phyloP scores from a whole-genome alignment of 495 filamentous ascomycete genomes.

The Trichoderma erinaceum region DNA sequence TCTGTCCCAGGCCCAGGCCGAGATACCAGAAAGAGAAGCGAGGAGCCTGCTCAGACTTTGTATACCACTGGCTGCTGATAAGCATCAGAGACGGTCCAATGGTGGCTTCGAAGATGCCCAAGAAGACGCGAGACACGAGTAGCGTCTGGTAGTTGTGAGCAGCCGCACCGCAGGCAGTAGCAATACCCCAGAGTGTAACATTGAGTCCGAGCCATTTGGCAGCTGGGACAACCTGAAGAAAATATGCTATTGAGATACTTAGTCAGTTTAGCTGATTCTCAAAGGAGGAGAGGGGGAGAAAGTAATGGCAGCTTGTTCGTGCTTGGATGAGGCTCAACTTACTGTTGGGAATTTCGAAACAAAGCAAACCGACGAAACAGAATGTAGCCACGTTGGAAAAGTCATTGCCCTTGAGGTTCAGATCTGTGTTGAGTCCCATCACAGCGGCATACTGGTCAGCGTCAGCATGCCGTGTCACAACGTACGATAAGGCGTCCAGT shows the following conservation, averaged over 20 bases:
- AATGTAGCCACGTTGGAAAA: constrained; percentile 33
- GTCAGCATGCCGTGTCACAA: not conserved
- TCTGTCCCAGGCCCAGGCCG: constrained; percentile 56
- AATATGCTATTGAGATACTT: constrained; percentile 3
- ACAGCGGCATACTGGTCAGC: constrained; percentile 29
- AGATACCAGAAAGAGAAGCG: constrained; percentile 61
- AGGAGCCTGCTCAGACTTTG: constrained; percentile 52
- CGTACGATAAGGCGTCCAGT: not conserved
- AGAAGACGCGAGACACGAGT: constrained; percentile 45
- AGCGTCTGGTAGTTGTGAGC: constrained; percentile 31
- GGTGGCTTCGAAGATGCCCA: constrained; percentile 58
- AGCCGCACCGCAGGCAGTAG: constrained; percentile 34
- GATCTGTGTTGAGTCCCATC: constrained; percentile 31
- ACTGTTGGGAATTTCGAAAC: constrained; percentile 34
- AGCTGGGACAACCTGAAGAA: constrained; percentile 47
- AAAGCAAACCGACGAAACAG: constrained; percentile 29
- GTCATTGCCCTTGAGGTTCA: constrained; percentile 31
- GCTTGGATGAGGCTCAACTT: not conserved
- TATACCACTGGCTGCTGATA: constrained; percentile 54
- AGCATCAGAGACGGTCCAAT: constrained; percentile 55
- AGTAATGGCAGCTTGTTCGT: not conserved
- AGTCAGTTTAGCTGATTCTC: not conserved
- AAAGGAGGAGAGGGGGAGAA: not conserved
- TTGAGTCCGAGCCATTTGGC: constrained; percentile 53
- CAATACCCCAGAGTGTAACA: constrained; percentile 45